These are phyloP conservation scores for Tremella mesenterica DNA, from an alignment of 768 basidiomycete species.

Conservation along the genomic window DNA sequence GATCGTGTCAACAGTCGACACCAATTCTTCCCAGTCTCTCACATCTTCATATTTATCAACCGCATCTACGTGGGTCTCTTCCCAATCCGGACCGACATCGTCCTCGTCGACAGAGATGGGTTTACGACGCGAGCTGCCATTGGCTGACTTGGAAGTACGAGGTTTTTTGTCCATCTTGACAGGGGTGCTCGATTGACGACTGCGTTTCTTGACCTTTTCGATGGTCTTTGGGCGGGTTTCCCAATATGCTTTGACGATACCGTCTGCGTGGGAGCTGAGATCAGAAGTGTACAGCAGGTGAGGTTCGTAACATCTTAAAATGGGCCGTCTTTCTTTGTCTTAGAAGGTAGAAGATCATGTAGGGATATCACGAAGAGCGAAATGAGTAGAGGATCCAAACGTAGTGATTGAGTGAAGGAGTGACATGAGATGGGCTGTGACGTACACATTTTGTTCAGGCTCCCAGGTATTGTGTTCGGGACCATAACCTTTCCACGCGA, in stretches of 20 bases:
- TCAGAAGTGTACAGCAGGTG: no score
- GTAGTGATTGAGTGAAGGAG: no score
- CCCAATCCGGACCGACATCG: conserved; percentile 15
- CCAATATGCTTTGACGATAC: conserved; percentile 35
- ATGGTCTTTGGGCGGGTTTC: conserved; percentile 20
- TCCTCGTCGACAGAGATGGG: conserved; percentile 1
- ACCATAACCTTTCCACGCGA: conserved; percentile 43
- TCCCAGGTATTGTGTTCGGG: conserved; percentile 42
- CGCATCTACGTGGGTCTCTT: conserved; percentile 27
- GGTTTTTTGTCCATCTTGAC: conserved; percentile 8
- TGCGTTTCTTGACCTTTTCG: conserved; percentile 6
- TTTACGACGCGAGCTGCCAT: conserved; percentile 4
- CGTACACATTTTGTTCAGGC: conserved; percentile 39
- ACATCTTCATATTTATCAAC: conserved; percentile 33
- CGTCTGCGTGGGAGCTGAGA: conserved; percentile 23
- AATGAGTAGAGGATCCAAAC: no score
- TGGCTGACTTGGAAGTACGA: conserved; percentile 1
- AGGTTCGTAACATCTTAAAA: no score
- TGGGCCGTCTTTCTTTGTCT: no score
- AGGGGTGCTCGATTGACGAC: not conserved
- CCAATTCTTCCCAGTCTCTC: conserved; percentile 37
- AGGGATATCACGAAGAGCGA: no score
- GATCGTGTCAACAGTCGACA: conserved; percentile 34
- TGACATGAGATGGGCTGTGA: no score
- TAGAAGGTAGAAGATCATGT: not conserved